Evolutionary conservation across 805 yeast genomes (phyloP), one percentile per base, ranked within the genome.

Genomic region (Aciculoconidium aculeatum): DNA sequence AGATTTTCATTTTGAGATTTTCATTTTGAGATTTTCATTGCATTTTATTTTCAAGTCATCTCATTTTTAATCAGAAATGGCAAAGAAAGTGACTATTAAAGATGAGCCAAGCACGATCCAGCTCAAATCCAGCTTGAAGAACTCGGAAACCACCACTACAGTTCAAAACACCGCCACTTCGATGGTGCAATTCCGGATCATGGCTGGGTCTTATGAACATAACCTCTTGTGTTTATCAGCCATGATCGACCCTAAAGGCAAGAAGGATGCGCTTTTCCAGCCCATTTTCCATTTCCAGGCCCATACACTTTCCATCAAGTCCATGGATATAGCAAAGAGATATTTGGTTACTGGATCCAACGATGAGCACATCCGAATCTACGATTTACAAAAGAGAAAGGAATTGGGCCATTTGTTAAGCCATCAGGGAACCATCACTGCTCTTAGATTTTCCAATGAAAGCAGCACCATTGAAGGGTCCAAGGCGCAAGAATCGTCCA

Each of bases 221-320:
- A 85, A 87, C 39, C 58, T 92, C 26, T 61, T 88, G 22, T 87
- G 96, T 64, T 66, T 87, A 10, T 84, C 96, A 1, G 61, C 85
- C 24, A 70, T 78, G n/a, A 45, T 85, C 15, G 71, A 76, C 36
- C 45, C 47, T 2, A 34, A 32, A 8, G 35, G 45, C n/a, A 24
- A 41, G 6, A 58, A 56, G 30, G 63, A 70, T 6, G 78, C 87
- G 1, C 66, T 84, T 7, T 92, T 92, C 61, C 87, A 86, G 25
- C 95, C 97, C 3, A 79, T 92, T 23, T 92, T 92, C 65, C 96
- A 92, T 54, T 90, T 92, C 58, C 86, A 90, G 45, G 95, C 98
- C 1, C 98, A 92, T 57, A 67, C 95, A 0, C 68, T 86, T 29
- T 82, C 96, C 19, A 85, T 92, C 32, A 80, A 88, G 53, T 70